Base-by-base conservation (phyloP, 2,329 filamentous ascomycete genomes). In the Apiospora arundinis region DNA sequence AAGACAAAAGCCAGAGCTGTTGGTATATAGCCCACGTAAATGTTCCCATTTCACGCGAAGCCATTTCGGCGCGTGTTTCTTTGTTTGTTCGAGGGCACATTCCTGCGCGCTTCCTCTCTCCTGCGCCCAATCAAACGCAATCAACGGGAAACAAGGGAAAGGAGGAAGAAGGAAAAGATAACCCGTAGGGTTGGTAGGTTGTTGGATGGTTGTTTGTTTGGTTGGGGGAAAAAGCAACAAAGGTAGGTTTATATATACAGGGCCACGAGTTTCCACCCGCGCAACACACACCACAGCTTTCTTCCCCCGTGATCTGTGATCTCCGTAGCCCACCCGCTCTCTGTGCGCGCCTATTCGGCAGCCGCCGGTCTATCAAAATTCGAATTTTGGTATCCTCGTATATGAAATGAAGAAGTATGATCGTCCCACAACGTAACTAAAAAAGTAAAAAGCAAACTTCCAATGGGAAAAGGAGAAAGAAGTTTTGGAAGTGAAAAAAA, bases 361-460 rank as follows among this genome's bases (percentile, higher is more conserved):
- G 52, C 56, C 68, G 66, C 67, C 67, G 52, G 48, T 72, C 69
- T 69, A 69, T 69, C 67, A 73, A 70, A 70, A 69, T 69, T 72
- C 67, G 46, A 46, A 71, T 72, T 72, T 71, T 69, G 69, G 71
- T 72, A 69, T 73, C 71, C 71, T 72, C 69, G 69, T 68, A 63
- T 70, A 70, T 70, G 68, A 65, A 70, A 65, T 70, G 45, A 70
- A 70, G 45, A 40, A 40, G 56, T 48, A 42, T 52, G 25, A 69
- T 65, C 48, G 68, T 65, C 68, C 48, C 49, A 70, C 52, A 46
- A 46, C 49, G 49, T 46, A 65, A 48, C 42, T 69, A 37, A 70
- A 70, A 63, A 28, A 52, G 28, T 40, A 69, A 40, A 69, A 45
- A 21, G 60, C 63, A 46, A 56, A 49, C 67, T 69, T 69, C 48